These are phyloP conservation scores for Geranomyces variabilis DNA, from an alignment of 192 early-diverging fungal species.

Conservation along the genomic window DNA sequence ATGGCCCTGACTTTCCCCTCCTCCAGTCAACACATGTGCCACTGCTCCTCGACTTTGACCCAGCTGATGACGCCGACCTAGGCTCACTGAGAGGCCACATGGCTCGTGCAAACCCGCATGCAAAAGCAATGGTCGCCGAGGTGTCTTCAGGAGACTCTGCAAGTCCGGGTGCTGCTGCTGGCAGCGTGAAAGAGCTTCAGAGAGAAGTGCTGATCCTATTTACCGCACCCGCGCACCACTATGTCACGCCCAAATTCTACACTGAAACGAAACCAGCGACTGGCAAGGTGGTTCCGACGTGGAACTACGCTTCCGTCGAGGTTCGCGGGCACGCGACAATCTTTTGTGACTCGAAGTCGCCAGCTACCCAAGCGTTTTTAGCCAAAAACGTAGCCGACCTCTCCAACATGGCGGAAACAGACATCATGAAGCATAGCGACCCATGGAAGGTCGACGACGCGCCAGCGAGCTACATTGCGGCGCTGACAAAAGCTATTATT, in stretches of 20 bases:
- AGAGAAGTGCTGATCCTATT: neutral
- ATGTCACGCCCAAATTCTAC: neutral
- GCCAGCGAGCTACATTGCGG: neutral
- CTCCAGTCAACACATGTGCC: neutral
- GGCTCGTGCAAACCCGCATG: slow-evolving; percentile 3
- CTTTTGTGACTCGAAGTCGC: neutral
- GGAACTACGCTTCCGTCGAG: neutral
- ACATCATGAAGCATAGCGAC: neutral
- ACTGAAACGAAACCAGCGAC: neutral
- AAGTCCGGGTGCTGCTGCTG: neutral
- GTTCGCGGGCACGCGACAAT: neutral
- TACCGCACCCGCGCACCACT: neutral
- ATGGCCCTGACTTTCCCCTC: neutral
- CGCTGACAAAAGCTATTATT: neutral
- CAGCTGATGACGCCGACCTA: neutral
- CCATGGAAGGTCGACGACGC: slow-evolving; percentile 3
- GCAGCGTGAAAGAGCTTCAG: neutral
- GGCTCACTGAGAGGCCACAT: neutral
- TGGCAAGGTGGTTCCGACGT: slow-evolving; percentile 4
- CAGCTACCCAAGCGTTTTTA: neutral
- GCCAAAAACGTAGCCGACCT: neutral
- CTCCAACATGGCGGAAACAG: neutral
- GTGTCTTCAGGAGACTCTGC: too few species aligned
- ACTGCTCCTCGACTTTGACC: neutral
- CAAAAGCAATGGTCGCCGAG: neutral